Evolutionary conservation across 2,329 filamentous ascomycete species (phyloP), one percentile per base, ranked within the genome.

Genomic region (Juglanconis juglandina): DNA sequence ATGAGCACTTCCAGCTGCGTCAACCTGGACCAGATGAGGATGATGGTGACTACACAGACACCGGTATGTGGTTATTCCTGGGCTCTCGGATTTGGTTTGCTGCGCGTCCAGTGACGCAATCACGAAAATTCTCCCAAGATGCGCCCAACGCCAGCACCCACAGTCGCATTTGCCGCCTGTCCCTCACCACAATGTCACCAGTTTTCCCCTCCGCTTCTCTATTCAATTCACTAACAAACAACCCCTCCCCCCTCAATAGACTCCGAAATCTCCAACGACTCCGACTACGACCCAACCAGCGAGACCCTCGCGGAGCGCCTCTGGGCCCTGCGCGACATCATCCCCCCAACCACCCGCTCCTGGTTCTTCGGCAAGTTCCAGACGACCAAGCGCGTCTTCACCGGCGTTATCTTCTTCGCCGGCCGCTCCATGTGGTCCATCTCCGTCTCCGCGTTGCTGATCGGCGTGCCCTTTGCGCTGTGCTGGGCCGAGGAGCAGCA

Each of bases 401-500:
- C 83, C 71, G 81, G 77, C 46, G 84, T 84, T 8, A 75, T 91
- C 46, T 78, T 81, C 63, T 90, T 96, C 73, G 85, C 89, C 69
- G 93, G 94, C 68, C 95, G 94, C 80, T 86, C 90, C 58, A 81
- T 96, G 68, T 99, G 92, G 92, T 87, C 97, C 59, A 80, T 99
- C 61, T 92, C 88, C 77, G 96, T 93, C 66, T 93, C 89, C 64
- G 92, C 91, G 62, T 84, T 99, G 72, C 81, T 99, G 73, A 79
- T 98, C 65, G 93, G 92, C 68, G 92, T 98, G 55, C 95, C 95
- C 59, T 98, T 92, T 82, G 93, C 92, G 61, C 81, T 99, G 68
- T 94, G 92, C 61, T 94, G 92, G 73, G 88, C 90, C 65, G 95
- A 99, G 82, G 95, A 99, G 81, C 92, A 97, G 83, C 91, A 96